These are phyloP conservation scores for Apiospora saccharicola DNA, from an alignment of 2,329 filamentous ascomycete genomes.

Conservation along the genomic window DNA sequence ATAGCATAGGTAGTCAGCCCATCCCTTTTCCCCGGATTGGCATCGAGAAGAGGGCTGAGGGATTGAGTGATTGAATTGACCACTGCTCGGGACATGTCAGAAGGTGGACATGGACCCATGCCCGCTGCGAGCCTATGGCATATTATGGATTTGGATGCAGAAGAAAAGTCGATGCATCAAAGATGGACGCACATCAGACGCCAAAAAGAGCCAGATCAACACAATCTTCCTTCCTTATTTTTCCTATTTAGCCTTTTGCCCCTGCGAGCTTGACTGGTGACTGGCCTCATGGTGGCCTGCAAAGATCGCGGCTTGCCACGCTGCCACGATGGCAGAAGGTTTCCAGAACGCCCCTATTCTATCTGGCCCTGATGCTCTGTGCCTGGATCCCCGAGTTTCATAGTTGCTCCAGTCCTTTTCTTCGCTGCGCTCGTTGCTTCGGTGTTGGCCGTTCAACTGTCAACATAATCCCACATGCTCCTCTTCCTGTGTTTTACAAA, in stretches of 20 bases:
- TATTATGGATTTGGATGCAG: constrained; percentile 10
- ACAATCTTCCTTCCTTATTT: background rate
- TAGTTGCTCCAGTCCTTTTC: constrained; percentile 2
- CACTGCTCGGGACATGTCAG: constrained; percentile 2
- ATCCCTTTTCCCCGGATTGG: constrained; percentile 13
- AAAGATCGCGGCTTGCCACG: background rate
- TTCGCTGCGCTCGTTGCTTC: background rate
- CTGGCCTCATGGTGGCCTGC: too few species aligned
- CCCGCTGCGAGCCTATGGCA: constrained; percentile 13
- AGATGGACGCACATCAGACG: background rate
- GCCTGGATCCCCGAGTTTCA: constrained; percentile 1
- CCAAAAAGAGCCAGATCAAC: background rate
- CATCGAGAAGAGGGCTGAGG: constrained; percentile 9
- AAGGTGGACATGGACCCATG: constrained; percentile 9
- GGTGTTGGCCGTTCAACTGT: background rate
- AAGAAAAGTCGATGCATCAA: background rate
- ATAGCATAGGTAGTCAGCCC: constrained; percentile 6
- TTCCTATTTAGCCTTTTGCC: background rate
- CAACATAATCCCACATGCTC: background rate
- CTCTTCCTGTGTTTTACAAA: background rate
- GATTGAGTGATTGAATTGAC: constrained; percentile 4
- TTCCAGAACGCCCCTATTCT: background rate
- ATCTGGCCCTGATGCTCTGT: background rate
- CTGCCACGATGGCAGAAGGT: background rate
- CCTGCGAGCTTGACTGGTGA: too few species aligned